Percentiles rank a stretch among this genome's conserved stretches.
phyloP scores from a whole-genome alignment of 2,329 filamentous ascomycete genomes.

The Immersiporthe knoxdaviesiana region DNA sequence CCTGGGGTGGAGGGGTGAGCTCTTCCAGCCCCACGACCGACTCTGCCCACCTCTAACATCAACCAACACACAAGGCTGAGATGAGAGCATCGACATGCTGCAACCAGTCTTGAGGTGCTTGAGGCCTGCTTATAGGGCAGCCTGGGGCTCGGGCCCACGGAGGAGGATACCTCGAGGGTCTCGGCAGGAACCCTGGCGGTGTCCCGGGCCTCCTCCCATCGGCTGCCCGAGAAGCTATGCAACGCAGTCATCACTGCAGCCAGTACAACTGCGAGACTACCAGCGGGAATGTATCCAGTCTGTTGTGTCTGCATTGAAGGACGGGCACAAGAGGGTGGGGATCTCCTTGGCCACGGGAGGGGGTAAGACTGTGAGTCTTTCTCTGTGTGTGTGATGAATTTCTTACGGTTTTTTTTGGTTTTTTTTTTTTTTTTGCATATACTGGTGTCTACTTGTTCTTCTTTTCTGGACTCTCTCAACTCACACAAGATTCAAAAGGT shows the following conservation, averaged over 20 bases:
- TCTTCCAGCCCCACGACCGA: constrained; percentile 21
- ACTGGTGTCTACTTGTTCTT: no score
- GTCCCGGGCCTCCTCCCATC: neutral
- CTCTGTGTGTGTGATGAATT: no score
- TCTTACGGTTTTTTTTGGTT: no score
- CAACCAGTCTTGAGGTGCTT: constrained; percentile 20
- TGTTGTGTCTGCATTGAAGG: constrained; percentile 68
- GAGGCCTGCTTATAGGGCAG: constrained; percentile 3
- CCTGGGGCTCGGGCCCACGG: constrained; percentile 8
- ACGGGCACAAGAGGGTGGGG: constrained; percentile 78
- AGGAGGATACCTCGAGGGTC: neutral
- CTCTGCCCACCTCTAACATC: constrained; percentile 14
- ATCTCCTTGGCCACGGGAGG: constrained; percentile 86
- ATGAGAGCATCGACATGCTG: constrained; percentile 20
- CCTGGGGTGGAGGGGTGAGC: neutral
- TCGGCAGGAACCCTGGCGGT: neutral
- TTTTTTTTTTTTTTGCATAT: no score
- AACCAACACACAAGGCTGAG: constrained; percentile 24
- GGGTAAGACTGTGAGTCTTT: constrained; percentile 74
- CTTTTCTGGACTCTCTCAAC: neutral
- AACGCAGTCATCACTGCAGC: constrained; percentile 24
- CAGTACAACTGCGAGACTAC: constrained; percentile 68
- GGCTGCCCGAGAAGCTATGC: constrained; percentile 17
- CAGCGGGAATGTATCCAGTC: constrained; percentile 91
- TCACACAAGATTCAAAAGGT: constrained; percentile 56